phyloP scores from a whole-genome alignment of 345 rosid genomes.

The Turritis glabra region DNA sequence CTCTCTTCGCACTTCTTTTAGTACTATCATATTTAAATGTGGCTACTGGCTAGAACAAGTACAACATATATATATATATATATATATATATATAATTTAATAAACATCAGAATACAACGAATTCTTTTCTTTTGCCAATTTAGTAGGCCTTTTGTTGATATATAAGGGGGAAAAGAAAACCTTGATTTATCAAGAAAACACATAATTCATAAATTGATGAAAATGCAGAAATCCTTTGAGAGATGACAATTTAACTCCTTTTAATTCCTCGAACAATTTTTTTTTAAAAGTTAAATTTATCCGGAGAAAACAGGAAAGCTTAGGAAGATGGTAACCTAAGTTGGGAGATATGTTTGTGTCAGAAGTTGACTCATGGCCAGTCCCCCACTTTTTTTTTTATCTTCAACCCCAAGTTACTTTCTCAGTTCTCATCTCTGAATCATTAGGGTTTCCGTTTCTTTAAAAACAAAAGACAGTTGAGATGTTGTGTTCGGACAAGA shows the following conservation, averaged over 20 bases:
- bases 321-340: conserved; percentile 26
- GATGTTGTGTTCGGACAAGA: conserved; percentile 48
- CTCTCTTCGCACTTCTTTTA: no score
- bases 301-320: not conserved
- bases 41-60: no score
- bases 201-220: not conserved
- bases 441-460: conserved; percentile 30
- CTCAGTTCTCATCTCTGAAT: conserved; percentile 20
- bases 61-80: no score
- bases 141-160: not conserved
- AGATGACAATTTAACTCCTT: not conserved
- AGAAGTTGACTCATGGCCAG: conserved; percentile 35
- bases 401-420: conserved; percentile 35
- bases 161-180: not conserved
- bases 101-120: no score
- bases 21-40: no score
- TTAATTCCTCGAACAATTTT: not conserved
- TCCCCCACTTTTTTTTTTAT: conserved; percentile 27
- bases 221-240: not conserved
- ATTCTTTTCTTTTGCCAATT: no score
- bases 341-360: conserved; percentile 35
- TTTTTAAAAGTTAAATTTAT: not conserved
- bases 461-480: conserved; percentile 40
- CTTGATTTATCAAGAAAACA: not conserved
- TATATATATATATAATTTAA: no score